Conservation (phyloP, 78 protist species). For the Trichosphaerium sp. region DNA sequence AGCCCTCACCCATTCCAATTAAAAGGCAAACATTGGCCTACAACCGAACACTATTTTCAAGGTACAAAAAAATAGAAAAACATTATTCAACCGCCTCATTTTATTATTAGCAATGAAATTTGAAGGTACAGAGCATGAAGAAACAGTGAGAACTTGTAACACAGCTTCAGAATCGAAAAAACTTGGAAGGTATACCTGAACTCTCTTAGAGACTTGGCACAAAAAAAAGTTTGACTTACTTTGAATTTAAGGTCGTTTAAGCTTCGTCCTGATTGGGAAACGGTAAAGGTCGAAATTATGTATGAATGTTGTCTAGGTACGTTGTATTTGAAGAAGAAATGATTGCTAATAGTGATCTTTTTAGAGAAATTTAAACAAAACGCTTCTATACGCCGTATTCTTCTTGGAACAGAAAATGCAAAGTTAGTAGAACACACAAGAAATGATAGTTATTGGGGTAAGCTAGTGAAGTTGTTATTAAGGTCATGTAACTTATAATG, state of each 20-base stretch:
- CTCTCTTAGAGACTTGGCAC: too few species aligned
- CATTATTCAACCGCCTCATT: neutral
- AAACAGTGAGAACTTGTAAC: too few species aligned
- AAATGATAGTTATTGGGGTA: slow-evolving; percentile 42
- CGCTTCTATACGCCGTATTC: neutral
- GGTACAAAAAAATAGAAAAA: neutral
- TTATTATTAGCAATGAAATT: neutral
- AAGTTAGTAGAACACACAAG: slow-evolving; percentile 25
- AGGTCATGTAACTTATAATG: too few species aligned
- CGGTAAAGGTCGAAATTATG: slow-evolving; percentile 10
- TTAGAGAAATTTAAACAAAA: slow-evolving; percentile 15
- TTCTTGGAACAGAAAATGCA: slow-evolving; percentile 25
- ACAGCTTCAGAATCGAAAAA: too few species aligned
- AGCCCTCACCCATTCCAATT: too few species aligned
- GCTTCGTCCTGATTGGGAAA: slow-evolving; percentile 15
- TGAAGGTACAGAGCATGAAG: neutral
- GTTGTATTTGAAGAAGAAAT: too few species aligned
- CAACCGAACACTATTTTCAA: slow-evolving; percentile 17
- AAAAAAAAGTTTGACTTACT: too few species aligned
- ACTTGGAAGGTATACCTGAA: too few species aligned
- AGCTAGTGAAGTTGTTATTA: too few species aligned
- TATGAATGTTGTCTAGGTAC: too few species aligned
- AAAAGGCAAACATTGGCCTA: neutral
- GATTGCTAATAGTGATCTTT: too few species aligned
- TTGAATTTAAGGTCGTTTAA: neutral